Evolutionary conservation across 257 asterid species (phyloP), one percentile per base, ranked within the genome.

Genomic region (Penstemon eatonii): DNA sequence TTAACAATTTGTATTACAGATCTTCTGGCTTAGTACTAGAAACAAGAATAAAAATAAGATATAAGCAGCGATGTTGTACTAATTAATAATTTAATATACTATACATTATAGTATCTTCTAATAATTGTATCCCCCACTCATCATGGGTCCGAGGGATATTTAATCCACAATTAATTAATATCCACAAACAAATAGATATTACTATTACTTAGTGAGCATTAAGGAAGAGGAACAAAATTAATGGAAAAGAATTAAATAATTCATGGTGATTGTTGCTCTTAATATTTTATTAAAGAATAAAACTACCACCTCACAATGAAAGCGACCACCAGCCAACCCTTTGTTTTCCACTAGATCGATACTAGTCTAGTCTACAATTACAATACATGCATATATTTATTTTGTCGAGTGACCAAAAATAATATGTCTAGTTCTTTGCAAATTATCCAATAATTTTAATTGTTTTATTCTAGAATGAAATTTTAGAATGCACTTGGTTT

Each of bases 281-380:
- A 49, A 56, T 57, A 57, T 67, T 63, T 62, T 46, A 45, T 49
- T 43, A 5, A 51, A 64, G 11, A 69, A 72, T 75, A 60, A 57
- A 64, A 37, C 58, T 56, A 65, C 63, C 68, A 75, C 71, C 53
- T 53, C 69, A 65, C 12, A n/a, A 12, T 56, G 81, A 75, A 72
- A 79, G 74, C 43, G 81, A 79, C 81, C 25, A n/a, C 63, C 64
- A 58, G 79, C 84, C 79, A 72, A 70, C 76, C 54, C 70, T 54
- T n/a, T 33, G 11, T 36, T 50, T 58, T 15, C 57, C 67, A 6
- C 63, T 54, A 12, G 44, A 15, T 7, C 37, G 3, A 37, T 15
- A 38, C 37, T 59, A 25, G 12, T 45, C 25, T 56, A 56, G 5
- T 6, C 25, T 60, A 37, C 12, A 9, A 19, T 40, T 39, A 41